These are phyloP conservation scores for Populus hybrid DNA, from an alignment of 441 rosid genomes.

Conservation along the genomic window DNA sequence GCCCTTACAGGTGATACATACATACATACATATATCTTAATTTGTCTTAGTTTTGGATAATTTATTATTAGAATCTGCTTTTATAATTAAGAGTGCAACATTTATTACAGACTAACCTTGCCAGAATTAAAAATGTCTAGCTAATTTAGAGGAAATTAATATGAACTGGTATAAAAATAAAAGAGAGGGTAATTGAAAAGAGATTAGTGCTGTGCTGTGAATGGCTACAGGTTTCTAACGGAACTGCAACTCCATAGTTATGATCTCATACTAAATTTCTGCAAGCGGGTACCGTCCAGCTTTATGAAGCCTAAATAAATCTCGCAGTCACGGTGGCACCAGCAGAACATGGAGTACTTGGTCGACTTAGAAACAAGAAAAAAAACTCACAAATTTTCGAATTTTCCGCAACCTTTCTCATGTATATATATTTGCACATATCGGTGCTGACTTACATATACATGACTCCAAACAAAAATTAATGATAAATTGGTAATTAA, in stretches of 20 bases:
- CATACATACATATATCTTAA: not conserved
- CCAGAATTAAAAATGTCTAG: not conserved
- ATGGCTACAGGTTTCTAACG: not conserved
- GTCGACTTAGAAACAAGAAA: too few relatives aligned
- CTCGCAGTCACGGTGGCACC: not conserved
- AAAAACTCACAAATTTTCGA: too few relatives aligned
- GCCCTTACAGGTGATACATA: constrained; percentile 64
- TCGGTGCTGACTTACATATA: not conserved
- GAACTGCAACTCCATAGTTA: not conserved
- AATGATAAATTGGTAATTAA: too few relatives aligned
- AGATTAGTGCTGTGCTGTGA: not conserved
- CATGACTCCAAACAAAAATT: too few relatives aligned
- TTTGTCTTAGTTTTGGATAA: not conserved
- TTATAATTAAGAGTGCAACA: not conserved
- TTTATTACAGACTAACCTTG: not conserved
- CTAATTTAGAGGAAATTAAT: not conserved
- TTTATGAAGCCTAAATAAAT: not conserved
- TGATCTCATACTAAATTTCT: not conserved
- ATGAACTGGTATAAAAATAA: not conserved
- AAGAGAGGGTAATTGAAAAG: too few relatives aligned
- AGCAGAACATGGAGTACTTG: not conserved
- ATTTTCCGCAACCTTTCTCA: too few relatives aligned
- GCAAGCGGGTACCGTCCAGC: not conserved
- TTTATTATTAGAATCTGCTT: not conserved
- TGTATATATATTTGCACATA: too few relatives aligned